A percentile compares a stretch with the other conserved stretches of the same genome.
phyloP scores from a whole-genome alignment of 2,329 filamentous ascomycete species.

The Aspergillus eucalypticola region DNA sequence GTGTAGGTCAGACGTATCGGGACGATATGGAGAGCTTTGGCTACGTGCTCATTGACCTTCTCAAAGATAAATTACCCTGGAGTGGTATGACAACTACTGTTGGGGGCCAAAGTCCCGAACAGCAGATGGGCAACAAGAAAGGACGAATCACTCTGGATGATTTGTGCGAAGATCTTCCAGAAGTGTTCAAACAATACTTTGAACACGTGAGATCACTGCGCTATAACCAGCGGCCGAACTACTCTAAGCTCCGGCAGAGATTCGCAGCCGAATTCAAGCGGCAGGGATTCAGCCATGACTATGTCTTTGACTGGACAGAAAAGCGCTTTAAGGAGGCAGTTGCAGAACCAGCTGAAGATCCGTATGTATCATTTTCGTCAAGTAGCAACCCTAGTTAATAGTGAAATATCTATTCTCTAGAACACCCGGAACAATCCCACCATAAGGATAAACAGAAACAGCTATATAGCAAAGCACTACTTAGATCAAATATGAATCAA shows the following conservation, averaged over 20 bases:
- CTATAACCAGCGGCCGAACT: constrained; percentile 1
- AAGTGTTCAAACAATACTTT: neutral
- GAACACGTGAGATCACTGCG: neutral
- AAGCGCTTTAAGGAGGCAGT: neutral
- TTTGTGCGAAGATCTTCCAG: neutral
- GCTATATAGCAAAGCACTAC: neutral
- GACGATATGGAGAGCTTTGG: constrained; percentile 1
- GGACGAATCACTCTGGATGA: neutral
- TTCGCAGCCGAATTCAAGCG: neutral
- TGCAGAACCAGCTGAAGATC: no score
- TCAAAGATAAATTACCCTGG: neutral
- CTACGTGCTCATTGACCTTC: neutral
- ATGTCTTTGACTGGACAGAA: constrained; percentile 5
- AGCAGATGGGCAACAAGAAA: neutral
- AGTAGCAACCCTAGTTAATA: no score
- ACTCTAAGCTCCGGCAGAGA: neutral
- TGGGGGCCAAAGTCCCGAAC: neutral
- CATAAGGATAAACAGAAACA: neutral
- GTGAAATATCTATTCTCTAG: no score
- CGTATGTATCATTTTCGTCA: no score
- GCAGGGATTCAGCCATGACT: neutral
- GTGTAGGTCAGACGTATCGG: neutral
- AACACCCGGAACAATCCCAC: no score
- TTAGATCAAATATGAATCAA: neutral
- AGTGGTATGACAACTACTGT: neutral